A percentile compares a stretch with the other conserved stretches of the same genome.
These are phyloP conservation scores for Nannizziopsis arthrosporioides DNA, from an alignment of 2,329 filamentous ascomycete genomes.

Conservation along the genomic window DNA sequence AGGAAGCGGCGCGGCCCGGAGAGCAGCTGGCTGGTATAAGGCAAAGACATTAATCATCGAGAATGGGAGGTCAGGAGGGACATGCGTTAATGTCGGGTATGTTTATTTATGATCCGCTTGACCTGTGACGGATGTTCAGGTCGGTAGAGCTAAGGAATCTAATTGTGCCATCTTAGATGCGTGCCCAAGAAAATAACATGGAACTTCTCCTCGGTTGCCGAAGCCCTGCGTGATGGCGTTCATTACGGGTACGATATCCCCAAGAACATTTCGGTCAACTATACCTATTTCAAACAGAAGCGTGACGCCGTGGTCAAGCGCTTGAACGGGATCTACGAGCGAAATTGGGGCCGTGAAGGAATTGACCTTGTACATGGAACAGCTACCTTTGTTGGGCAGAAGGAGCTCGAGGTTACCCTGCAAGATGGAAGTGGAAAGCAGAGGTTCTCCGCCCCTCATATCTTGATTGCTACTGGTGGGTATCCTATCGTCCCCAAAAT, in stretches of 20 bases:
- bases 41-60: slow-evolving; percentile 42
- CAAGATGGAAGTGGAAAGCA: slow-evolving; percentile 27
- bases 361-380: slow-evolving; percentile 41
- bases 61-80: slow-evolving; percentile 38
- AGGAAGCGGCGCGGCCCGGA: slow-evolving; percentile 39
- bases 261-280: slow-evolving; percentile 34
- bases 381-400: slow-evolving; percentile 35
- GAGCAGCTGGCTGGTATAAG: slow-evolving; percentile 42
- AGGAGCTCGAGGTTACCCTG: slow-evolving; percentile 35
- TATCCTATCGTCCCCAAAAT: slow-evolving; percentile 36
- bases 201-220: slow-evolving; percentile 41
- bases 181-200: slow-evolving; percentile 45
- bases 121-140: background rate
- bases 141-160: background rate
- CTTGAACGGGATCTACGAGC: slow-evolving; percentile 40
- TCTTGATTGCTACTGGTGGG: slow-evolving; percentile 39
- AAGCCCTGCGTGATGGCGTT: slow-evolving; percentile 35
- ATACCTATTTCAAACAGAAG: slow-evolving; percentile 38
- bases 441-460: slow-evolving; percentile 36
- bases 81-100: slow-evolving; percentile 45
- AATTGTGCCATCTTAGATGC: slow-evolving; percentile 28
- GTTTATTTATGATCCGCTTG: slow-evolving; percentile 15
- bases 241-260: slow-evolving; percentile 41
- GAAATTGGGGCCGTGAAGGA: slow-evolving; percentile 40
- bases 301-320: slow-evolving; percentile 37